Percentiles rank a stretch among this genome's conserved stretches.
phyloP scores from a whole-genome alignment of 225 moss, liverwort and hornwort species.

The Pseudisothecium myosuroides region DNA sequence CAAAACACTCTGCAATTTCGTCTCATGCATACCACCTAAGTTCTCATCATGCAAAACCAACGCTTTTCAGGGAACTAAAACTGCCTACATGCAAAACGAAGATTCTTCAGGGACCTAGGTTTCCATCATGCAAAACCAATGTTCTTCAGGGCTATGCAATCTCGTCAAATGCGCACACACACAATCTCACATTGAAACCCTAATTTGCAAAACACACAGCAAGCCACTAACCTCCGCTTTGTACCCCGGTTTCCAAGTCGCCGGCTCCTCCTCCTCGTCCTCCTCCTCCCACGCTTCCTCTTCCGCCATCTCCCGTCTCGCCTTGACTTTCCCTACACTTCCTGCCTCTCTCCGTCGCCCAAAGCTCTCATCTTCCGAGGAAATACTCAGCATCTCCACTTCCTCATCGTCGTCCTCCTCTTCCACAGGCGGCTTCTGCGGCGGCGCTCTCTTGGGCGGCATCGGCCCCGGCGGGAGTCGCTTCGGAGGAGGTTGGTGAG shows the following conservation, averaged over 20 bases:
- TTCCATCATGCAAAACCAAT: background rate
- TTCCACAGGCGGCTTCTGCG: slow-evolving; percentile 31
- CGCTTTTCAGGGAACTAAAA: background rate
- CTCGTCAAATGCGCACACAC: background rate
- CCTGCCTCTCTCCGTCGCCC: background rate
- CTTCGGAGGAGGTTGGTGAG: slow-evolving; percentile 24
- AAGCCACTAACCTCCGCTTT: slow-evolving; percentile 48
- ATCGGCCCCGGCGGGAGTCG: slow-evolving; percentile 40
- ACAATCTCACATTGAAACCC: background rate
- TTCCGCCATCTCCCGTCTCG: background rate
- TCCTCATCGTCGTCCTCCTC: slow-evolving; percentile 85
- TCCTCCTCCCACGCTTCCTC: slow-evolving; percentile 71
- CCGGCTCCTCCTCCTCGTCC: slow-evolving; percentile 67
- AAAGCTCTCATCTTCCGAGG: slow-evolving; percentile 65
- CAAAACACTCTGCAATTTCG: background rate
- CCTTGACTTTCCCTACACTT: slow-evolving; percentile 1
- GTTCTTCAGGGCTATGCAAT: background rate
- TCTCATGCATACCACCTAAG: background rate
- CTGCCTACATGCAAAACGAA: background rate
- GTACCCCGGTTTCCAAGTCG: slow-evolving; percentile 67
- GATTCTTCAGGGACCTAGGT: background rate
- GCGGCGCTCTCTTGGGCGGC: slow-evolving; percentile 61
- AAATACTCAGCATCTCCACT: slow-evolving; percentile 85
- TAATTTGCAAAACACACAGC: background rate
- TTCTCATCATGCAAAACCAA: background rate